A percentile compares a stretch with the other conserved stretches of the same genome.
Evolutionary conservation across 148 eudicot species (phyloP).

Genomic region (Camellia granthamiana): DNA sequence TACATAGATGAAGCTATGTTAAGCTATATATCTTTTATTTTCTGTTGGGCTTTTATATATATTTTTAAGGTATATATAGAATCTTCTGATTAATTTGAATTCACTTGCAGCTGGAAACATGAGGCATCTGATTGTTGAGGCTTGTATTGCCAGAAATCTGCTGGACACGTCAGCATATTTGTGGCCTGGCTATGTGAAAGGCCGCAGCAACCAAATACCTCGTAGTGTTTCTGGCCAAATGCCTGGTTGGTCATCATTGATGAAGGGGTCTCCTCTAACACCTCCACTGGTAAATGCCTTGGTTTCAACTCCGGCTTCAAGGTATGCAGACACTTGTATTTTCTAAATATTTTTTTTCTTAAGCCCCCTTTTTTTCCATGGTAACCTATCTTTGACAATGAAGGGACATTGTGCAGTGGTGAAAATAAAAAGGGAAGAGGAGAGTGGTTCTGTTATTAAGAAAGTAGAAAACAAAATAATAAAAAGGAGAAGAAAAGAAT

Average conservation of each 20-base stretch:
- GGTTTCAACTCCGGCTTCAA: slow-evolving; percentile 84
- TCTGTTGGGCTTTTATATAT: not conserved
- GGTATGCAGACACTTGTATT: slow-evolving; percentile 43
- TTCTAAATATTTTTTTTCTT: not conserved
- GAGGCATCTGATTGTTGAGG: slow-evolving; percentile 88
- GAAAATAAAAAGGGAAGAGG: too few species aligned
- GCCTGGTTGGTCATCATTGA: slow-evolving; percentile 80
- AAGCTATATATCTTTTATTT: not conserved
- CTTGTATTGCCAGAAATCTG: slow-evolving; percentile 43
- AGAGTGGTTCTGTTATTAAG: too few species aligned
- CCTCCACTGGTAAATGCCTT: slow-evolving; percentile 60
- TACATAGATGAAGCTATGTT: too few species aligned
- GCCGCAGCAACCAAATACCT: slow-evolving; percentile 73
- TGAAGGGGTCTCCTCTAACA: slow-evolving; percentile 85
- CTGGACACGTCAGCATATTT: slow-evolving; percentile 79
- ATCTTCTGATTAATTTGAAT: not conserved
- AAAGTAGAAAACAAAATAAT: too few species aligned
- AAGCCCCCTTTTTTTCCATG: too few species aligned
- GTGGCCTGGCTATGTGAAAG: slow-evolving; percentile 96
- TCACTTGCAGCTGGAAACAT: slow-evolving; percentile 76
- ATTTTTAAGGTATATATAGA: not conserved
- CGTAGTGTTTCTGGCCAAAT: slow-evolving; percentile 65
- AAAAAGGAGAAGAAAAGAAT: too few species aligned
- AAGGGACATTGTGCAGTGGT: too few species aligned
- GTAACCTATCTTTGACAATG: not conserved